Conservation (phyloP, 23 red algal genomes). For the Cyanidium caldarium region DNA sequence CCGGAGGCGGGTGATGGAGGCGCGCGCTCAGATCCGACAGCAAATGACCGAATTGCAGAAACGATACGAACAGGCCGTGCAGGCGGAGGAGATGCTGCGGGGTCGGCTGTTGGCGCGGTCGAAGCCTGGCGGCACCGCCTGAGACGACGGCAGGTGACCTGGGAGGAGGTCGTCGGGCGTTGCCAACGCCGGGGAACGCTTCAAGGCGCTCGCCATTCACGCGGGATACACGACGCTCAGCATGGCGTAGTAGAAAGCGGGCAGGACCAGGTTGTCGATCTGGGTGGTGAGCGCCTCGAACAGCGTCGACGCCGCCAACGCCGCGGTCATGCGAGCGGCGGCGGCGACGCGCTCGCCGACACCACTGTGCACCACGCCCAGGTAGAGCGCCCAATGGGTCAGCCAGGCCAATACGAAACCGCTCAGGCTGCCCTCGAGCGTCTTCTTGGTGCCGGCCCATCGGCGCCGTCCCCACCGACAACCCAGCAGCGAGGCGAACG, state of each 20-base stretch:
- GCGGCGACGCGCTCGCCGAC: not conserved
- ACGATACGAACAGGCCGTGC: too few relatives aligned
- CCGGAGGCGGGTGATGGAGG: not conserved
- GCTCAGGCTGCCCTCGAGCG: constrained; percentile 30
- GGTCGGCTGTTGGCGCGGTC: too few relatives aligned
- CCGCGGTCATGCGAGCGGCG: not conserved
- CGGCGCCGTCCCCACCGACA: constrained; percentile 8
- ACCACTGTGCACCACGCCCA: not conserved
- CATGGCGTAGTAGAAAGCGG: not conserved
- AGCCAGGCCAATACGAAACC: constrained; percentile 9
- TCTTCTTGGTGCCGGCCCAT: constrained; percentile 20
- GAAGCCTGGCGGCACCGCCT: too few relatives aligned
- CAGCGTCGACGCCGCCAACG: not conserved
- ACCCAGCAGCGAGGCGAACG: constrained; percentile 26
- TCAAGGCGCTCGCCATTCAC: too few relatives aligned
- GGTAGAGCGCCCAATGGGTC: not conserved
- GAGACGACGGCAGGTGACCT: too few relatives aligned
- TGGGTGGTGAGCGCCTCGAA: constrained; percentile 54
- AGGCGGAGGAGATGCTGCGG: too few relatives aligned
- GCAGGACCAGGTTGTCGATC: constrained; percentile 58
- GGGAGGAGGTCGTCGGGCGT: too few relatives aligned
- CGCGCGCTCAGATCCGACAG: not conserved
- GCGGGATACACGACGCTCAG: too few relatives aligned
- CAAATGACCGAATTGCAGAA: too few relatives aligned
- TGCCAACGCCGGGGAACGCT: too few relatives aligned